Conservation (phyloP, 306 rosid genomes). For the Fragaria vesca region DNA sequence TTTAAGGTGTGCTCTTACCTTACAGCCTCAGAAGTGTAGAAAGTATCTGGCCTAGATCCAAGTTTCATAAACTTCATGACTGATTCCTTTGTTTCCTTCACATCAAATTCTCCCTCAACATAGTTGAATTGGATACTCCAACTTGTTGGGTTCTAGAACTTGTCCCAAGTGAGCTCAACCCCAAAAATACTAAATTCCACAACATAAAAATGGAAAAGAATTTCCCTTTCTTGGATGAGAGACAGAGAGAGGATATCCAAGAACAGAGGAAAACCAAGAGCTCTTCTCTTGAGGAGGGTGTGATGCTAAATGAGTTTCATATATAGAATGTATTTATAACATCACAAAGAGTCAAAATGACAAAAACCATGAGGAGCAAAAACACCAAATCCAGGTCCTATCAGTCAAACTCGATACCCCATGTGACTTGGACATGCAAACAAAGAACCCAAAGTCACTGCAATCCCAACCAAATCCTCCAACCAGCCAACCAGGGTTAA, state of each 20-base stretch:
- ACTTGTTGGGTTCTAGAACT: slow-evolving; percentile 33
- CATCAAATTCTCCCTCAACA: slow-evolving; percentile 42
- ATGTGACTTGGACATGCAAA: slow-evolving; percentile 66
- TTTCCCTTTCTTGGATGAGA: slow-evolving; percentile 44
- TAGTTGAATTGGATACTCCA: slow-evolving; percentile 26
- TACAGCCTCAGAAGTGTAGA: slow-evolving; percentile 73
- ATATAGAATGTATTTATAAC: background rate
- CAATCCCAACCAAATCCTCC: slow-evolving; percentile 46
- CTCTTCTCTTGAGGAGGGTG: slow-evolving; percentile 33
- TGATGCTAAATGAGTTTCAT: slow-evolving; percentile 46
- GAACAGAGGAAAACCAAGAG: slow-evolving; percentile 53
- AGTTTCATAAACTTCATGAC: slow-evolving; percentile 99
- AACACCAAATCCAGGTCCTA: slow-evolving; percentile 55
- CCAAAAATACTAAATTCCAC: slow-evolving; percentile 20
- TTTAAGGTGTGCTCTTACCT: slow-evolving; percentile 42
- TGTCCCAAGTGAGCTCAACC: slow-evolving; percentile 30
- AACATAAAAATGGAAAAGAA: background rate
- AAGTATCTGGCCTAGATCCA: slow-evolving; percentile 96
- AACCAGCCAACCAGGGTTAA: slow-evolving; percentile 19
- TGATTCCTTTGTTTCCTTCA: slow-evolving; percentile 29
- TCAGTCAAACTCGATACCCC: slow-evolving; percentile 76
- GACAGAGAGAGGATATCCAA: slow-evolving; percentile 37
- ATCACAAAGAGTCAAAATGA: slow-evolving; percentile 44
- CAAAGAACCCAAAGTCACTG: slow-evolving; percentile 36
- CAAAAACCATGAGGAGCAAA: slow-evolving; percentile 57